Evolutionary conservation across 192 early-diverging fungal genomes (phyloP), one percentile per base, ranked within the genome.

Genomic region (Coemansia sp.): DNA sequence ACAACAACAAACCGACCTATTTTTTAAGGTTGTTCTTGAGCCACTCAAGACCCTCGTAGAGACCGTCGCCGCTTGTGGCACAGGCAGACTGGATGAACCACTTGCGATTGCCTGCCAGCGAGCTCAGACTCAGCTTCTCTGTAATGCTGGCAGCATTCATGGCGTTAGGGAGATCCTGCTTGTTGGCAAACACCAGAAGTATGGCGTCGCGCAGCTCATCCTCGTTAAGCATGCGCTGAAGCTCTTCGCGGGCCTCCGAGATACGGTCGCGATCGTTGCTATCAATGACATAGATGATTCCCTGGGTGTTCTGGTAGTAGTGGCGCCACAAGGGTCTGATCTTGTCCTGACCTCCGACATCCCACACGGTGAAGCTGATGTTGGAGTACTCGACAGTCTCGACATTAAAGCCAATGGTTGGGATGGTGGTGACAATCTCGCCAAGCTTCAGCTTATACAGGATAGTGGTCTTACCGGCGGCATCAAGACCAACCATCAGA

Each of bases 321-420:
- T 96, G 94, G 73, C 94, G 85, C 95, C 95, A 98, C 73, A 97
- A 83, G 27, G 93, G 93, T 71, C 96, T 85, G 62, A 98, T 98
- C 84, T 94, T 94, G 83, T 96, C 93, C 82, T 96, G 93, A 80
- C 96, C 96, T 66, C 96, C 96, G 60, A 98, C 93, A 80, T 98
- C 96, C 94, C 94, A 97, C 65, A 97, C 91, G 41, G 90, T 95
- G 82, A 97, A 98, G 71, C 84, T 91, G 82, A 95, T 93, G 87
- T 94, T 96, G 84, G 95, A 96, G 87, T 97, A 96, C 74, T 91
- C 88, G 64, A 97, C 93, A 43, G 91, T 94, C 82, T 98, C 96
- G 62, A 96, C 94, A 73, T 98, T 98, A 83, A 98, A 96, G 50
- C 95, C 95, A 67, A 98, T 97, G 68, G 96, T 98, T 48, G 96